A percentile compares a stretch with the other conserved stretches of the same genome.
phyloP scores from a whole-genome alignment of 2,329 filamentous ascomycete species.

The Xylariomycetidae sp. region DNA sequence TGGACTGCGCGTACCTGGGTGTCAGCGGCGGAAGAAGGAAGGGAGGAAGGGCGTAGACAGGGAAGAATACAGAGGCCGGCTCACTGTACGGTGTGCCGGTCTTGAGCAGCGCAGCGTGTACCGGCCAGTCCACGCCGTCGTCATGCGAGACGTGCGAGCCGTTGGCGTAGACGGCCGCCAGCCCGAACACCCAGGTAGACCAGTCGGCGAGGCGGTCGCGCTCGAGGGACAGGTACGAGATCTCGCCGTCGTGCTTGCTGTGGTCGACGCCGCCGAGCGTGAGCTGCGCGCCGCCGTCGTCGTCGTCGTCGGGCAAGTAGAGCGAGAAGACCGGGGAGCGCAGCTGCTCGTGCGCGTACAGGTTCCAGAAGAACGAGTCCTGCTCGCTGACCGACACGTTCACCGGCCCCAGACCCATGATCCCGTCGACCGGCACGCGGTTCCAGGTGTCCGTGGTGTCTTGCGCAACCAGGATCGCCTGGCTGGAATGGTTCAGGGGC shows the following conservation, averaged over 20 bases:
- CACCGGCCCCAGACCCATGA: constrained; percentile 24
- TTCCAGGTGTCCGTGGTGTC: constrained; percentile 21
- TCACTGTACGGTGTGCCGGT: constrained; percentile 26
- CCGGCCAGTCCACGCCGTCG: constrained; percentile 4
- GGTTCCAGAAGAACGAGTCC: constrained; percentile 22
- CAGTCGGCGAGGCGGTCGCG: constrained; percentile 8
- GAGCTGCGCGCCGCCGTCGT: constrained; percentile 20
- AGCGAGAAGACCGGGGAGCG: constrained; percentile 23
- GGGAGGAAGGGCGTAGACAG: too few relatives aligned
- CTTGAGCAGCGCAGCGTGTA: constrained; percentile 23
- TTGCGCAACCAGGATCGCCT: constrained; percentile 27
- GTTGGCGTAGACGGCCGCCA: constrained; percentile 20
- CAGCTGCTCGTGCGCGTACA: constrained; percentile 20
- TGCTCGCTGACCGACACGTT: constrained; percentile 5
- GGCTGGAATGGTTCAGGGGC: constrained; percentile 20
- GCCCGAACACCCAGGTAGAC: constrained; percentile 21
- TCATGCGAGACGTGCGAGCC: constrained; percentile 10
- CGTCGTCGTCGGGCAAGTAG: constrained; percentile 17
- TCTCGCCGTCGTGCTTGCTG: constrained; percentile 22
- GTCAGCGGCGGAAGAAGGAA: too few relatives aligned
- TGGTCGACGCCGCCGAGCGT: constrained; percentile 29
- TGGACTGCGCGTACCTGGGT: too few relatives aligned
- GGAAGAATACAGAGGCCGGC: too few relatives aligned
- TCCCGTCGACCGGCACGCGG: constrained; percentile 25
- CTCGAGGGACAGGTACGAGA: constrained; percentile 21